phyloP scores from a whole-genome alignment of 2,329 filamentous ascomycete genomes.

The Botryotinia narcissicola region DNA sequence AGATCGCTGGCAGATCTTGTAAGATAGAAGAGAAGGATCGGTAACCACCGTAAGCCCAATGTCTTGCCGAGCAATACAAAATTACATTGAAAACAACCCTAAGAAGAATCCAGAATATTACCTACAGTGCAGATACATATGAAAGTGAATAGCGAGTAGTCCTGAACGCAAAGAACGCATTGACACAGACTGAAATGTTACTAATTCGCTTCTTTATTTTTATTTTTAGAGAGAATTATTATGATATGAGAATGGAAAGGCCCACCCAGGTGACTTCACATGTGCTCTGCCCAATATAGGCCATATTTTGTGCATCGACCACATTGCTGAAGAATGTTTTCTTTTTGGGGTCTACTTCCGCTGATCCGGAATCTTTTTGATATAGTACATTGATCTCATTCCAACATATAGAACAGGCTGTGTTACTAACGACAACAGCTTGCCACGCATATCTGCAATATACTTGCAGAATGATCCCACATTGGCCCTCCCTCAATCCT shows the following conservation, averaged over 20 bases:
- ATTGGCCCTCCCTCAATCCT: neutral
- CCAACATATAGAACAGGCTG: neutral
- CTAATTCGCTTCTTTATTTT: no score
- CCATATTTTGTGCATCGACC: neutral
- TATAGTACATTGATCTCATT: slow-evolving; percentile 17
- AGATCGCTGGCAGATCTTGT: slow-evolving; percentile 9
- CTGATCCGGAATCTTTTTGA: neutral
- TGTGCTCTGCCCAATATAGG: neutral
- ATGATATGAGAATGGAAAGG: neutral
- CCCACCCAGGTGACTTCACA: slow-evolving; percentile 10
- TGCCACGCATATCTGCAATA: neutral
- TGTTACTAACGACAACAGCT: neutral
- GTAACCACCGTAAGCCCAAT: slow-evolving; percentile 1
- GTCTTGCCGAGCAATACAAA: slow-evolving; percentile 10
- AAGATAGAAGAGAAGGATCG: slow-evolving; percentile 1
- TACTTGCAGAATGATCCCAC: neutral
- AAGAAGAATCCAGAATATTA: neutral
- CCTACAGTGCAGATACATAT: neutral
- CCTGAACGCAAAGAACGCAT: neutral
- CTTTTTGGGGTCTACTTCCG: slow-evolving; percentile 1
- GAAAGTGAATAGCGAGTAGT: neutral
- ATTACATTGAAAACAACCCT: neutral
- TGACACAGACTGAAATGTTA: neutral
- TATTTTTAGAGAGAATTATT: neutral
- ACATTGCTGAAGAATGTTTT: neutral